Evolutionary conservation across 108 stramenopile species (phyloP), one percentile per base, ranked within the genome.

Genomic region (Pseudonitzschia multistriata): DNA sequence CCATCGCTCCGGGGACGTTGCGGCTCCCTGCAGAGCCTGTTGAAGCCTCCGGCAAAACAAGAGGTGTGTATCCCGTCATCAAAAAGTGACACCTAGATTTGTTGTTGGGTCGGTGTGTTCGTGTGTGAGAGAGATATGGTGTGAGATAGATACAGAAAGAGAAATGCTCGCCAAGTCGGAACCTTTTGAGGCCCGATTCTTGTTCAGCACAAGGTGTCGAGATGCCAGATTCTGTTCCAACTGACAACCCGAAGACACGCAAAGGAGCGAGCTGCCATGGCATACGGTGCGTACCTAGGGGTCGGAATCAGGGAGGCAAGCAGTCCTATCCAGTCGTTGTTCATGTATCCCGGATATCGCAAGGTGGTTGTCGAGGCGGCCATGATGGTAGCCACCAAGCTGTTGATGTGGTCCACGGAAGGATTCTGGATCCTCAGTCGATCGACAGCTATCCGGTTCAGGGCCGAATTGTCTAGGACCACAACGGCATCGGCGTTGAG

Each of bases 331-430:
- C 97, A 83, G 81, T 99, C 98, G 73, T 99, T 99, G 90, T 99
- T 99, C 97, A 97, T 99, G 78, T 98, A 99, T 27, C 97, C 96
- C 5, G 98, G 98, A 85, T 99, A 99, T 2, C 98, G 86, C 57
- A 99, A 72, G 0, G 98, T 99, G 1, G 98, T 99, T 0, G 98
- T 99, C 21, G 88, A 87, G 2, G 98, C 98, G 5, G 98, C 98
- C 98, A 99, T 99, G 62, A 99, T 98, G 39, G 97, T 97, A 30
- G 96, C 96, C 37, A 99, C 98, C 56, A 99, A 74, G 60, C 87
- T 88, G 79, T 99, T 99, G 45, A 99, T 74, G 71, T 99, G 98
- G 67, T 93, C 92, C 48, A 99, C 97, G 21, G 97, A 89, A 15
- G 98, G 98, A 72, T 96, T 97, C 8, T 78, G 71, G 56, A 98